These are phyloP conservation scores for Lactarius pseudohatsudake DNA, from an alignment of 768 basidiomycete species.

Conservation along the genomic window DNA sequence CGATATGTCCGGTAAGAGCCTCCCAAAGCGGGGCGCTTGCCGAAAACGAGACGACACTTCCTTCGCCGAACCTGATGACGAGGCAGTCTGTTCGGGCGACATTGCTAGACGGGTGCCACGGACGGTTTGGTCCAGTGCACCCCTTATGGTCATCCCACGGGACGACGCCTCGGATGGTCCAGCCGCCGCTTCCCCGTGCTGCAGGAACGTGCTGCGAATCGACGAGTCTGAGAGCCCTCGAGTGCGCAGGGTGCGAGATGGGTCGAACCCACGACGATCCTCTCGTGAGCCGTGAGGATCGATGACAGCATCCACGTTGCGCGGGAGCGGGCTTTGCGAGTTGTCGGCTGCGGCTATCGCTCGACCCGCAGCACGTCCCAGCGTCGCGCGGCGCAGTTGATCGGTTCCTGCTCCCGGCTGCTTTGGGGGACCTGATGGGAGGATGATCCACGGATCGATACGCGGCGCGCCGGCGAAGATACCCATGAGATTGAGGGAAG, in stretches of 20 bases:
- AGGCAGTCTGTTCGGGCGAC: constrained; percentile 16
- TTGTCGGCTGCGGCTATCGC: neutral
- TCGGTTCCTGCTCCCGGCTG: constrained; percentile 8
- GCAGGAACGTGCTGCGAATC: constrained; percentile 81
- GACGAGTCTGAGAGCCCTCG: constrained; percentile 91
- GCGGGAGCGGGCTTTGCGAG: constrained; percentile 3
- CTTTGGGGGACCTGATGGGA: constrained; percentile 40
- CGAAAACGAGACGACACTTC: constrained; percentile 31
- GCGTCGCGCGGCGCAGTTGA: constrained; percentile 22
- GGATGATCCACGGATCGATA: constrained; percentile 72
- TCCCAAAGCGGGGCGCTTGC: constrained; percentile 31
- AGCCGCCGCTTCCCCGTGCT: constrained; percentile 41
- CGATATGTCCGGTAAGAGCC: constrained; percentile 38
- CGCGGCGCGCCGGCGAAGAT: constrained; percentile 92
- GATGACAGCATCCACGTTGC: constrained; percentile 29
- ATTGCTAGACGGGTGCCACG: constrained; percentile 36
- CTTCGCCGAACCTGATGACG: constrained; percentile 21
- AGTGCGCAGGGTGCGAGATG: constrained; percentile 62
- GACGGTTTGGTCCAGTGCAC: constrained; percentile 36
- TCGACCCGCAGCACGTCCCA: constrained; percentile 19
- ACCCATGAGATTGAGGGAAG: constrained; percentile 57
- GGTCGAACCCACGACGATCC: constrained; percentile 43
- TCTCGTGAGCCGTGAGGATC: constrained; percentile 39
- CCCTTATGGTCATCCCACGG: constrained; percentile 35
- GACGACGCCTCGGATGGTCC: constrained; percentile 16